Conservation (phyloP, 352 stramenopile species). For the Phytophthora cactorum region DNA sequence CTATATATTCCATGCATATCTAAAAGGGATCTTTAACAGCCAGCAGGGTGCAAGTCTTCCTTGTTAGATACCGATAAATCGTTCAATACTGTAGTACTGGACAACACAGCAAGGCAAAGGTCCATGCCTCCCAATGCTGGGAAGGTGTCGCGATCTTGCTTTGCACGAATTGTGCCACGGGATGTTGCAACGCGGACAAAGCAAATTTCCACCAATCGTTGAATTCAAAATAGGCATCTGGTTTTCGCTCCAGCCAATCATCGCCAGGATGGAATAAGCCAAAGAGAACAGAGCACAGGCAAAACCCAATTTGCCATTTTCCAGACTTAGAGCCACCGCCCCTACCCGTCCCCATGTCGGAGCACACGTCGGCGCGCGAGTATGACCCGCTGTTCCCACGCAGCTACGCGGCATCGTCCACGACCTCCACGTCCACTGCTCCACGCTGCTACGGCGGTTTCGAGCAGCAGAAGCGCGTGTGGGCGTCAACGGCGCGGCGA, state of each 20-base stretch:
- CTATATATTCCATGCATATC: too few relatives aligned
- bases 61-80: too few relatives aligned
- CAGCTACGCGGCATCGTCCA: constrained; percentile 41
- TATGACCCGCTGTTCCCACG: constrained; percentile 47
- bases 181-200: background rate
- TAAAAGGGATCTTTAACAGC: too few relatives aligned
- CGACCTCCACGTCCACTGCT: constrained; percentile 43
- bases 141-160: background rate
- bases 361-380: constrained; percentile 31
- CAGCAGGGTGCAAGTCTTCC: too few relatives aligned
- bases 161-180: background rate
- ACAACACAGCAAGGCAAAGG: too few relatives aligned
- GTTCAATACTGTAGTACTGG: too few relatives aligned
- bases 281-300: constrained; percentile 3
- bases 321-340: background rate
- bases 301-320: constrained; percentile 7
- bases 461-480: constrained; percentile 81
- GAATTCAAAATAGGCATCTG: background rate
- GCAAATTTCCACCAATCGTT: constrained; percentile 4
- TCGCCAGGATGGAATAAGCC: constrained; percentile 6
- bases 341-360: constrained; percentile 15
- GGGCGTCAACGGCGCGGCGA: constrained; percentile 62
- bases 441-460: constrained; percentile 71
- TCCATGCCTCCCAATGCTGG: too few relatives aligned
- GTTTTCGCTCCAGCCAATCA: constrained; percentile 3